Evolutionary conservation across 768 basidiomycete species (phyloP).

Genomic region (Tricholoma hemisulphureum): DNA sequence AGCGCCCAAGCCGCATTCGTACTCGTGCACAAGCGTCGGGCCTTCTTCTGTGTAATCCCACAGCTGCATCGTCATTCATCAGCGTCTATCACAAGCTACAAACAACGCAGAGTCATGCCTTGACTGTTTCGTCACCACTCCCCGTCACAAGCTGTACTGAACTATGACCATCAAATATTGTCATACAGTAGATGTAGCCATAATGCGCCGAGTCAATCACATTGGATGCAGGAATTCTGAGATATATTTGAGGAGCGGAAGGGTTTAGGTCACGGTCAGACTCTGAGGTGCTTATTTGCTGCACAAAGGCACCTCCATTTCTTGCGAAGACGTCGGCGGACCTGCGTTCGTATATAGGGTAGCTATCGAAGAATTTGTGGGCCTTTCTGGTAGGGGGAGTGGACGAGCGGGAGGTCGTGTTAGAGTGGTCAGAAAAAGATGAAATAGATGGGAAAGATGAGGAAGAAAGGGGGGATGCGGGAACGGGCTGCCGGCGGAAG

Average conservation of each 20-base stretch:
- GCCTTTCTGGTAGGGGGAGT: constrained; percentile 48
- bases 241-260: constrained; percentile 34
- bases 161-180: constrained; percentile 30
- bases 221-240: constrained; percentile 64
- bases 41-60: constrained; percentile 56
- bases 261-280: constrained; percentile 28
- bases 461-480: constrained; percentile 10
- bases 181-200: constrained; percentile 90
- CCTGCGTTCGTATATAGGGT: constrained; percentile 67
- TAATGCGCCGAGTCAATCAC: constrained; percentile 89
- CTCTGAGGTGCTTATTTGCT: constrained; percentile 25
- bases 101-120: constrained; percentile 42
- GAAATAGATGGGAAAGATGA: constrained; percentile 7
- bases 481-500: constrained; percentile 38
- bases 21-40: constrained; percentile 58
- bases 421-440: constrained; percentile 15
- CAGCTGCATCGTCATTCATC: constrained; percentile 39
- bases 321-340: constrained; percentile 69
- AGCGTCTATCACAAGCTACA: neutral
- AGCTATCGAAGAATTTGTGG: constrained; percentile 92
- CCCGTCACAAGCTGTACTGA: constrained; percentile 68
- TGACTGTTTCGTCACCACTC: constrained; percentile 88
- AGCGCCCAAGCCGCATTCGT: constrained; percentile 73
- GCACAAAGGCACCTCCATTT: constrained; percentile 40
- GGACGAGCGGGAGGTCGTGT: constrained; percentile 31